phyloP scores from a whole-genome alignment of 2,329 filamentous ascomycete genomes.

The Blumeria hordei region DNA sequence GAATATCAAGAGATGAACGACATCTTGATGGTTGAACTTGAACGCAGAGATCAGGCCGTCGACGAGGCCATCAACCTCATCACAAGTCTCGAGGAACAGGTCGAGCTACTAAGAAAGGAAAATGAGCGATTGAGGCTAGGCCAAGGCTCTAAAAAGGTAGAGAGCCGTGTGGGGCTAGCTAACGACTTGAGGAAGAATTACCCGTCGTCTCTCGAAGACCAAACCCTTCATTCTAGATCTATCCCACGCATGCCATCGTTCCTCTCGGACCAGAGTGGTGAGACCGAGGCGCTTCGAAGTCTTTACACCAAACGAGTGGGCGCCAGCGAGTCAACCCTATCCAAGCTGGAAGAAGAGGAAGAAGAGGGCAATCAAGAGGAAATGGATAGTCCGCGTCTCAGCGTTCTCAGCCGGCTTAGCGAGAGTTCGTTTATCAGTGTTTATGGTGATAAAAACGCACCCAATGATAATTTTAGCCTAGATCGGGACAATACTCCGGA shows the following conservation, averaged over 20 bases:
- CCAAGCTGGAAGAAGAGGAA: constrained; percentile 21
- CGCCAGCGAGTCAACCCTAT: constrained; percentile 22
- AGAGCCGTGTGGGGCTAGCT: no score
- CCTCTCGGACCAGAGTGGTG: constrained; percentile 32
- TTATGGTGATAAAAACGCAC: constrained; percentile 24
- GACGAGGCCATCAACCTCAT: constrained; percentile 50
- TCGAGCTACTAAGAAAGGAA: constrained; percentile 17
- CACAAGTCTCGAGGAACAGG: constrained; percentile 33
- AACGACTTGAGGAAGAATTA: not conserved
- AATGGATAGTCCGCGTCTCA: constrained; percentile 33
- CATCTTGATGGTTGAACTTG: constrained; percentile 31
- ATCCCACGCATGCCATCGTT: constrained; percentile 39
- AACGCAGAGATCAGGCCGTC: constrained; percentile 44
- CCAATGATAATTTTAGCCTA: constrained; percentile 2
- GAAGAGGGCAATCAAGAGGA: constrained; percentile 17
- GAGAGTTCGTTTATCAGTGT: constrained; percentile 44
- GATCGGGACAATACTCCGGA: constrained; percentile 1
- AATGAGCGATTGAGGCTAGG: constrained; percentile 5
- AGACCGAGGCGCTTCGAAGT: constrained; percentile 34
- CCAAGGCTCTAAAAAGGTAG: not conserved
- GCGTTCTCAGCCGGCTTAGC: constrained; percentile 39
- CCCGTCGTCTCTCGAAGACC: not conserved
- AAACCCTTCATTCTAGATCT: not conserved
- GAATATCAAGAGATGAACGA: constrained; percentile 34
- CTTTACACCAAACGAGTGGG: constrained; percentile 20